Evolutionary conservation across 1,284 basidiomycete genomes (phyloP), one percentile per base, ranked within the genome.

Genomic region (Papiliotrema flavescens): DNA sequence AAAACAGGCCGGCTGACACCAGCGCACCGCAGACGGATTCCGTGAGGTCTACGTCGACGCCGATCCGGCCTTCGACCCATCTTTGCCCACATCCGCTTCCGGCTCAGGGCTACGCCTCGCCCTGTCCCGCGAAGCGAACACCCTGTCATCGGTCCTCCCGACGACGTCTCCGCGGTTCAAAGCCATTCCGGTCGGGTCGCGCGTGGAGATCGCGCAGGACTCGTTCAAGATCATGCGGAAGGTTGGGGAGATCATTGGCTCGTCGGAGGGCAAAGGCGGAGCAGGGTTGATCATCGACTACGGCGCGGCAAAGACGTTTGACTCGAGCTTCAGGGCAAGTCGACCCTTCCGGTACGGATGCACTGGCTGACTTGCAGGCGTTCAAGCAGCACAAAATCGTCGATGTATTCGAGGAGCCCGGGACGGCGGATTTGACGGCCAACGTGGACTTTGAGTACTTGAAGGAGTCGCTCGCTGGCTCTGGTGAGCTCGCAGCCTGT

Each of bases 371-470:
- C 23, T 14, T 19, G 3, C 60, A 95, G 88, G 95, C 88, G 0
- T 98, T 99, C 81, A 86, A 86, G 64, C 80, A 85, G 26, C 96
- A 98, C 73, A 81, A 87, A 59, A 84, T 93, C 20, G 89, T 91
- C 0, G 88, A 94, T 68, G 81, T 90, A 0, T 94, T 98, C 67
- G 80, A 87, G 53, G 77, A 82, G 11, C 94, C 95, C 0, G 95
- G 96, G 13, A 81, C 88, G 45, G 88, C 89, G 44, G 96, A 98
- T 74, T 77, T 98, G 47, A 98, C 96, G 0, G 87, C 88, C 32
- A 97, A 98, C 68, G 95, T 99, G 49, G 93, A 98, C 76, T 99
- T 98, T 76, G 82, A 85, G 0, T 90, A 90, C 70, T 80, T 98
- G 40, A 82, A 82, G 62, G 90, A 94, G 73, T 86, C 90, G 0